A percentile compares a stretch with the other conserved stretches of the same genome.
Evolutionary conservation across 139 green algal genomes (phyloP).

Genomic region (Chlamydomonas eustigma): DNA sequence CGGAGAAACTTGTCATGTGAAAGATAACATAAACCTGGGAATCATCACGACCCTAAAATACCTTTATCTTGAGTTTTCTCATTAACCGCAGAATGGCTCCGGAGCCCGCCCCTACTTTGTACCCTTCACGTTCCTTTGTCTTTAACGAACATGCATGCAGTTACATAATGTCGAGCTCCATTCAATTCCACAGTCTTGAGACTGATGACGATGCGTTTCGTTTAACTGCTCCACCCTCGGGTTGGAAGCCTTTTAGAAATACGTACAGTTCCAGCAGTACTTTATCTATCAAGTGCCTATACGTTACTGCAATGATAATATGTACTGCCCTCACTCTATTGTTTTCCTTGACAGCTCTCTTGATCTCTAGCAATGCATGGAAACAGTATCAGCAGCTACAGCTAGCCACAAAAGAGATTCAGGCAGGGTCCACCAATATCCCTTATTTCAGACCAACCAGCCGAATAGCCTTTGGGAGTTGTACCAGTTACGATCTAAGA

Average conservation of each 20-base stretch:
- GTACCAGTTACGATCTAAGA: conserved; percentile 45
- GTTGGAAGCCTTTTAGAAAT: background rate
- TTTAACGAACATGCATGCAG: too few species aligned
- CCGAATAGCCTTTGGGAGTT: conserved; percentile 53
- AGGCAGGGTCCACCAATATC: too few species aligned
- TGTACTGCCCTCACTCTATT: background rate
- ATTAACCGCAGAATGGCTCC: too few species aligned
- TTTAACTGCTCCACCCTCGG: background rate
- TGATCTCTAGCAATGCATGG: background rate
- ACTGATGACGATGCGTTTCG: background rate
- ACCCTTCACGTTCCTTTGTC: too few species aligned
- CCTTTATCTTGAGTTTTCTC: too few species aligned
- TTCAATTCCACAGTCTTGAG: background rate
- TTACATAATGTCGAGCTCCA: background rate
- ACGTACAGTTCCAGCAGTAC: too few species aligned
- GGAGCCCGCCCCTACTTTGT: too few species aligned
- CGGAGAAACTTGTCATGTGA: too few species aligned
- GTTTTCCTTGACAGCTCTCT: background rate
- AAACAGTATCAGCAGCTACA: background rate
- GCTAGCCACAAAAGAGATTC: too few species aligned
- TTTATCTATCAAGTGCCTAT: background rate
- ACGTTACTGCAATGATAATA: background rate
- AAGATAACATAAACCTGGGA: too few species aligned
- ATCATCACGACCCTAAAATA: too few species aligned
- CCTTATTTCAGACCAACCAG: background rate